Evolutionary conservation across 2,329 filamentous ascomycete species (phyloP).

Genomic region (Penicillium aurantiogriseum): DNA sequence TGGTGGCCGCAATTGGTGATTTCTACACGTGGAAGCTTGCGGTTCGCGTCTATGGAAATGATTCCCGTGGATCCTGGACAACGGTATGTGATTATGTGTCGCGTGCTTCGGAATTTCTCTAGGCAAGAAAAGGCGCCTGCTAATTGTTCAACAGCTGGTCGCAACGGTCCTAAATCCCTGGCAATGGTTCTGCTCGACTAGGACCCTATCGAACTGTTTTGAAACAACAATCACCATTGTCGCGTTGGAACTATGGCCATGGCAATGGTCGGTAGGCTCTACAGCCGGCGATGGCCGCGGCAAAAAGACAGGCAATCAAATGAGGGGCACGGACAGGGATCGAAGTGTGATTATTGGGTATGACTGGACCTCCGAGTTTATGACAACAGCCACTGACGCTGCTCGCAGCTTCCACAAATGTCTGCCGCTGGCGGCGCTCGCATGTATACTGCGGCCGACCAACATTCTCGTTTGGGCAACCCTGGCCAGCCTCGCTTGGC

Average conservation of each 20-base stretch:
- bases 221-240: constrained; percentile 83
- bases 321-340: constrained; percentile 12
- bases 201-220: constrained; percentile 90
- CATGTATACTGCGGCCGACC: constrained; percentile 83
- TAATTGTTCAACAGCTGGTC: constrained; percentile 55
- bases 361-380: constrained; percentile 7
- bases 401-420: constrained; percentile 58
- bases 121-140: not conserved
- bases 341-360: constrained; percentile 28
- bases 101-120: not conserved
- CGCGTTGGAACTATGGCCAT: constrained; percentile 83
- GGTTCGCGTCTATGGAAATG: constrained; percentile 66
- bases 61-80: constrained; percentile 62
- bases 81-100: constrained; percentile 53
- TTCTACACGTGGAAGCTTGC: constrained; percentile 86
- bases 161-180: constrained; percentile 77
- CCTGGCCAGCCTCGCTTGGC: constrained; percentile 57
- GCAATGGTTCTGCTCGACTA: constrained; percentile 94
- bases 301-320: constrained; percentile 5
- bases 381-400: constrained; percentile 9
- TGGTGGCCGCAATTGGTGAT: constrained; percentile 75
- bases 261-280: constrained; percentile 61
- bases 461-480: constrained; percentile 82
- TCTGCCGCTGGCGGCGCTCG: constrained; percentile 72
- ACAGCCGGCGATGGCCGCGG: constrained; percentile 34